Conservation (phyloP, 2,329 filamentous ascomycete genomes). For the Paradendryphiella salina region DNA sequence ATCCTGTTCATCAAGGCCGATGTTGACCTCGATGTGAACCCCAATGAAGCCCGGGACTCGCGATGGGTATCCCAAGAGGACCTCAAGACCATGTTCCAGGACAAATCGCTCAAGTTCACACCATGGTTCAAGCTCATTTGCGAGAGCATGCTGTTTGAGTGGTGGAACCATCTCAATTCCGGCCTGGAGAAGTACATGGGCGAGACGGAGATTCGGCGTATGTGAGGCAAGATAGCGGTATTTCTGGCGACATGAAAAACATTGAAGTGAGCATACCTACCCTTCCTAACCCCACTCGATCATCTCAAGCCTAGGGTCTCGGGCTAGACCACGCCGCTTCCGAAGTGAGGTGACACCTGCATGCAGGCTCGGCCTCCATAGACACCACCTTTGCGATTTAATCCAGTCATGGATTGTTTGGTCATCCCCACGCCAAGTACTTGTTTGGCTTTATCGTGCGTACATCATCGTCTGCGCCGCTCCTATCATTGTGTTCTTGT, state of each 20-base stretch:
- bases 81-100: slow-evolving; percentile 81
- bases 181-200: slow-evolving; percentile 83
- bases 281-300: not conserved
- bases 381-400: slow-evolving; percentile 32
- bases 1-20: slow-evolving; percentile 93
- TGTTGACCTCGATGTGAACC: slow-evolving; percentile 78
- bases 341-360: slow-evolving; percentile 30
- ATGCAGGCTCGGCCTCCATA: slow-evolving; percentile 25
- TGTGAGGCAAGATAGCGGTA: slow-evolving; percentile 53
- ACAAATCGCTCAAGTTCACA: slow-evolving; percentile 82
- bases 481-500: slow-evolving; percentile 29
- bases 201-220: slow-evolving; percentile 85
- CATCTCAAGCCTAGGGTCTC: not conserved
- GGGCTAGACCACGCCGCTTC: slow-evolving; percentile 21
- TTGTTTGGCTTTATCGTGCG: slow-evolving; percentile 31
- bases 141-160: slow-evolving; percentile 95
- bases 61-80: slow-evolving; percentile 82
- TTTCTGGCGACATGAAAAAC: not conserved
- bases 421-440: slow-evolving; percentile 30
- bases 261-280: not conserved
- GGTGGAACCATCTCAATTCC: slow-evolving; percentile 85
- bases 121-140: slow-evolving; percentile 99
- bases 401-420: slow-evolving; percentile 30
- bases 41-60: slow-evolving; percentile 85
- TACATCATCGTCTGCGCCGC: slow-evolving; percentile 17